Evolutionary conservation across 257 asterid genomes (phyloP), one percentile per base, ranked within the genome.

Genomic region (Hygrophila difformis): DNA sequence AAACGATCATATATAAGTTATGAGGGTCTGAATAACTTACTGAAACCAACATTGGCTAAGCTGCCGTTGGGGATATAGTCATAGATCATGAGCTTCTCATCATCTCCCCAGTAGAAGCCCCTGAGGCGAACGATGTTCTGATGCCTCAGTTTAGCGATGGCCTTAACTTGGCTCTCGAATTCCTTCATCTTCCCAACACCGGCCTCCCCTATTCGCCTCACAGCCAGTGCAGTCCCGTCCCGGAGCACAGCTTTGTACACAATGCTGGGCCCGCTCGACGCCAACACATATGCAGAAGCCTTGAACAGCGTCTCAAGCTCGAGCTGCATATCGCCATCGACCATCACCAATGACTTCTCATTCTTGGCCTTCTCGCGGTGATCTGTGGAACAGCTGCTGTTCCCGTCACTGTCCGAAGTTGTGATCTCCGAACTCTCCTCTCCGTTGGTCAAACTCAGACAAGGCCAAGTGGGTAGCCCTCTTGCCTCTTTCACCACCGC

Each of bases 81-180:
- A 62, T 57, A 73, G 35, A 89, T 70, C 35, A 85, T 76, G 12
- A 89, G 94, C 81, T 82, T 89, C 60, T 89, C 98, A 68, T 79
- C 88, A 5, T 77, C 92, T 48, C 96, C 93, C 82, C 92, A 79
- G 15, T 69, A 85, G 68, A 82, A 85, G 12, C 98, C 98, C 48
- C 84, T 77, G 8, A 85, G 62, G 0, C 74, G 67, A 19, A 89
- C 88, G 51, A 89, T 38, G 66, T 89, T 85, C 18, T 70, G 77
- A 29, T 89, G 98, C 4, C 76, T 70, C 40, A 89, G 18, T 42
- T 79, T 89, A 8, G 89, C 87, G 12, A 85, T 71, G 5, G 69
- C 80, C 75, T 61, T 80, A 7, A 86, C 73, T 13, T 69, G 79
- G 20, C 44, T 57, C 71, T 77, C 88, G 41, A 89, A 80, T 1